Conservation (phyloP, 345 rosid species). For the Camelina laxa region DNA sequence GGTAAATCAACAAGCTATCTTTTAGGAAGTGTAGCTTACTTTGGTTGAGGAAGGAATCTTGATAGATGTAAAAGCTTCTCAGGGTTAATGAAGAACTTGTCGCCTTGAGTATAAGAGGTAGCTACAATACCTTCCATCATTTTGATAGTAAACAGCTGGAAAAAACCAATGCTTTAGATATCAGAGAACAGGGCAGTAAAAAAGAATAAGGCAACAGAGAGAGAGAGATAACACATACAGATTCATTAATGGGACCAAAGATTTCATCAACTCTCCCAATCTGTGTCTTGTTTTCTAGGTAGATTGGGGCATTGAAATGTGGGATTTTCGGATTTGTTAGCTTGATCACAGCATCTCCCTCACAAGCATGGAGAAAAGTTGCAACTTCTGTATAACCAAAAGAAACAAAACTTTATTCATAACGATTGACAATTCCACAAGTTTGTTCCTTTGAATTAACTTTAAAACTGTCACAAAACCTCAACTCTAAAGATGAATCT, state of each 20-base stretch:
- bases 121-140: slow-evolving; percentile 97
- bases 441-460: slow-evolving; percentile 1
- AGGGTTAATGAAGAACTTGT: slow-evolving; percentile 87
- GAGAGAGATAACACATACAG: slow-evolving; percentile 60
- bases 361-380: slow-evolving; percentile 84
- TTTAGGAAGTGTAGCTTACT: slow-evolving; percentile 55
- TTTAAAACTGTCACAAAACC: not conserved
- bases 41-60: slow-evolving; percentile 89
- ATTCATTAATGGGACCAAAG: slow-evolving; percentile 92
- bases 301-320: slow-evolving; percentile 82
- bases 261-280: slow-evolving; percentile 96
- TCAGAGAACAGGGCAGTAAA: not conserved
- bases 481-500: not conserved
- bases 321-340: slow-evolving; percentile 86
- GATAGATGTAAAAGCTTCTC: slow-evolving; percentile 79
- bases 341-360: slow-evolving; percentile 95
- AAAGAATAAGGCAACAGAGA: slow-evolving; percentile 42
- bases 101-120: slow-evolving; percentile 68
- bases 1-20: not conserved
- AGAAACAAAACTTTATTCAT: slow-evolving; percentile 60
- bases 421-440: slow-evolving; percentile 51
- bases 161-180: slow-evolving; percentile 14
- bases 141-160: slow-evolving; percentile 81
- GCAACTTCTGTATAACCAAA: slow-evolving; percentile 82
- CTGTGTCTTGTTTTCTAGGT: slow-evolving; percentile 84